Base-by-base conservation (phyloP, 2,329 filamentous ascomycete species). In the Diplodia mutila region DNA sequence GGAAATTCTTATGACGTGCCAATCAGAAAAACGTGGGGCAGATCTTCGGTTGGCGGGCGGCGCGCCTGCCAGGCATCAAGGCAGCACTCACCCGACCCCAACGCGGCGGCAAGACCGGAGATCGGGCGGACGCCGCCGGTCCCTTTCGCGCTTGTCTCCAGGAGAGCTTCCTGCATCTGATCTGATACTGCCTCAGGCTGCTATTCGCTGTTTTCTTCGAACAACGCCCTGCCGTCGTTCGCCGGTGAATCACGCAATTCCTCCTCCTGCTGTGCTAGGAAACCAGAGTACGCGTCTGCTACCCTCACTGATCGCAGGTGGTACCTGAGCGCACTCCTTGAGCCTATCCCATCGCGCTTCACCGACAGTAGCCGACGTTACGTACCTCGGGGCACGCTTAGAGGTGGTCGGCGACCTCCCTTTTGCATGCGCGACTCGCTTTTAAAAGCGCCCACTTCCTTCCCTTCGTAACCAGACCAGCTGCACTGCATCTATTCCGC, bases 341-440 rank as follows among this genome's bases (percentile, higher is more conserved):
- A 37, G 34, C 53, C 53, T 59, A 66, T 51, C 64, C 29, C 18
- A 23, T 27, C 63, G 51, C 21, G 23, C 21, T 48, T 59, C 64
- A 48, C 64, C 64, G 64, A 59, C 53, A 57, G 64, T 66, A 66
- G 64, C 64, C 64, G 64, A 52, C 14, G 64, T 23, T 39, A 51
- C 52, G 53, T 55, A 55, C 21, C 57, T 49, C 57, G 39, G 39
- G 8, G 42, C 29, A 51, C 59, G 59, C 59, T 51, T 63, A 63
- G 34, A 63, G 42, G n/a, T 51, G 59, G 59, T 63, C 59, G 59
- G 27, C 59, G 59, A 63, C 59, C 46, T 63, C 59, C 64, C 64
- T 34, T 57, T 21, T 16, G 52, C 39, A 48, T 49, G 37, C 37
- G 23, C 52, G 32, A 34, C 21, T 54, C 39, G 64, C 53, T 51